Percentiles rank a stretch among this genome's conserved stretches.
These are phyloP conservation scores for Gliomastix tumulicola DNA, from an alignment of 2,329 filamentous ascomycete genomes.

Conservation along the genomic window DNA sequence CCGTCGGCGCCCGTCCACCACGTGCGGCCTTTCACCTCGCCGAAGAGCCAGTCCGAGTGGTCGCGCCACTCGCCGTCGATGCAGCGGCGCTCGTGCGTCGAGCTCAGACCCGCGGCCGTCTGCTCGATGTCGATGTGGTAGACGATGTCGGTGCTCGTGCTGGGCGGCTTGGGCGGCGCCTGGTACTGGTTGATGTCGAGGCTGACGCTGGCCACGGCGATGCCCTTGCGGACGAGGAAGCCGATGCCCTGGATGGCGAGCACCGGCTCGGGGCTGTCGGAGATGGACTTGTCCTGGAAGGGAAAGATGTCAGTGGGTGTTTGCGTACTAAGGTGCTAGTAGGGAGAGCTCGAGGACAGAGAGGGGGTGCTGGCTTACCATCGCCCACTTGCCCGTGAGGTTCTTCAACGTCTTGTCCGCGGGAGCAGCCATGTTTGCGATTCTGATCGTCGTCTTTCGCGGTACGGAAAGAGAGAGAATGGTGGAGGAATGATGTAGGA, in stretches of 20 bases:
- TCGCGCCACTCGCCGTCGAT: constrained; percentile 46
- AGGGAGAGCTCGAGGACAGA: not conserved
- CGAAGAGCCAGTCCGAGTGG: constrained; percentile 77
- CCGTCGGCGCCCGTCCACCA: constrained; percentile 39
- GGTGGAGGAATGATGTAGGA: constrained; percentile 2
- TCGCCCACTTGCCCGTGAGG: constrained; percentile 61
- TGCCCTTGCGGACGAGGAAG: constrained; percentile 67
- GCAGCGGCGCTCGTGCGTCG: constrained; percentile 50
- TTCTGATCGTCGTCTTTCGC: too few species aligned
- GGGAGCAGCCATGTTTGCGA: constrained; percentile 62
- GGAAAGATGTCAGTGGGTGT: not conserved
- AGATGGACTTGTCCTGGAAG: constrained; percentile 65
- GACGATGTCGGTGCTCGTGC: constrained; percentile 28
- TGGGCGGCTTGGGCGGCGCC: constrained; percentile 32
- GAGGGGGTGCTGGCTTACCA: constrained; percentile 42
- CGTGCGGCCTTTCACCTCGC: constrained; percentile 56
- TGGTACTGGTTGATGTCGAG: constrained; percentile 53
- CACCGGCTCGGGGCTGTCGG: constrained; percentile 60
- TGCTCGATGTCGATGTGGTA: constrained; percentile 68
- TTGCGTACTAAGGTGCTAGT: not conserved
- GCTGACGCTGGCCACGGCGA: constrained; percentile 62
- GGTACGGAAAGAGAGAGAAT: too few species aligned
- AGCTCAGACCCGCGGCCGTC: constrained; percentile 63
- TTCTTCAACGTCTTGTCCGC: constrained; percentile 57
- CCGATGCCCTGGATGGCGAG: constrained; percentile 66